These are phyloP conservation scores for Mortierella sp. DNA, from an alignment of 371 early-diverging fungal species.

Conservation along the genomic window DNA sequence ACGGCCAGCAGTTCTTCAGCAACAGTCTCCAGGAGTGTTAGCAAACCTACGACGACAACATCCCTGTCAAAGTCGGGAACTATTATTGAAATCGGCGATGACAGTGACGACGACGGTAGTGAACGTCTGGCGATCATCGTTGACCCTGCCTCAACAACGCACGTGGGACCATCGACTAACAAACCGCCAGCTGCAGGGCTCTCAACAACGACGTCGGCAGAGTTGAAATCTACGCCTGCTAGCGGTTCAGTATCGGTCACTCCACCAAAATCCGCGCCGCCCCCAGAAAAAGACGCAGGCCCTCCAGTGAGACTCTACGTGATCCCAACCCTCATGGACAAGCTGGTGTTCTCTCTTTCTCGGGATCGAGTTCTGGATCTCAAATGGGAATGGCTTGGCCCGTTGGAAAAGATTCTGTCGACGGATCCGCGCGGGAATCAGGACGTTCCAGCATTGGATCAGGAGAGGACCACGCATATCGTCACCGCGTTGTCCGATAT, in stretches of 20 bases:
- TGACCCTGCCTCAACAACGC: not conserved
- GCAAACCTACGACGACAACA: not conserved
- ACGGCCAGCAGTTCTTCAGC: not conserved
- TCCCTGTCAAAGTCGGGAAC: not conserved
- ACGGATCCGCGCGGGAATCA: constrained; percentile 23
- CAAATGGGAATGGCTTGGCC: constrained; percentile 40
- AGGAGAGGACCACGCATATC: constrained; percentile 41
- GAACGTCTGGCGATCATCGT: not conserved
- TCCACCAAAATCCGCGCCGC: not conserved
- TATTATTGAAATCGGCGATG: constrained; percentile 26
- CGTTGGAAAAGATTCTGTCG: constrained; percentile 24
- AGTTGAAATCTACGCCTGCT: not conserved
- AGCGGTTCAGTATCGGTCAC: not conserved
- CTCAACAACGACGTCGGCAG: not conserved
- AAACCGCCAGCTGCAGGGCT: not conserved
- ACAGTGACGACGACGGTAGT: constrained; percentile 1
- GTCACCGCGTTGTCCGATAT: constrained; percentile 31
- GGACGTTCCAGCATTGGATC: constrained; percentile 22
- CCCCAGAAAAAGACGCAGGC: not conserved
- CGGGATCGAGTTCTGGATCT: constrained; percentile 28
- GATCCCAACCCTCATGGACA: constrained; percentile 39
- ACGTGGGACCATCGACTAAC: not conserved
- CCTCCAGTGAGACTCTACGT: constrained; percentile 28
- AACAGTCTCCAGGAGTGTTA: not conserved
- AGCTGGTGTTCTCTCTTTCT: constrained; percentile 19